These are phyloP conservation scores for Penicillium psychrofluorescens DNA, from an alignment of 495 filamentous ascomycete genomes.

Conservation along the genomic window DNA sequence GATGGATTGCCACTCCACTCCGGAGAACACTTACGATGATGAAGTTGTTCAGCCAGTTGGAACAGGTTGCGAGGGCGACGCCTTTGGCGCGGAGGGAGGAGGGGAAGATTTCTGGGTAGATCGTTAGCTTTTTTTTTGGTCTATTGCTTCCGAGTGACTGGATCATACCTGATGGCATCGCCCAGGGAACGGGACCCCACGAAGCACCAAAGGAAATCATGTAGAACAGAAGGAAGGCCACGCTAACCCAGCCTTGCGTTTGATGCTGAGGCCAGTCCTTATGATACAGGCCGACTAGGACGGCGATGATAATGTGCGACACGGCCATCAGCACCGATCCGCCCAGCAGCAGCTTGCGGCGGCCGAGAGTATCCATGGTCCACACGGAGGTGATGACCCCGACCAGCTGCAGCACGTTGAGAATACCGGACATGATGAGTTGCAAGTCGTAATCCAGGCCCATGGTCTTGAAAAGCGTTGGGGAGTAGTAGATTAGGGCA, in stretches of 20 bases:
- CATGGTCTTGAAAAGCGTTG: slow-evolving; percentile 51
- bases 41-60: slow-evolving; percentile 52
- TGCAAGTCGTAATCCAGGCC: slow-evolving; percentile 49
- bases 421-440: slow-evolving; percentile 51
- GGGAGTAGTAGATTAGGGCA: slow-evolving; percentile 49
- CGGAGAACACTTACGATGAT: slow-evolving; percentile 33
- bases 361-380: slow-evolving; percentile 42
- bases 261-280: slow-evolving; percentile 38
- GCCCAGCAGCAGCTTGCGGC: slow-evolving; percentile 37
- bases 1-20: neutral
- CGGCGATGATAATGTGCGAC: slow-evolving; percentile 43
- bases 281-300: slow-evolving; percentile 37
- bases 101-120: slow-evolving; percentile 37
- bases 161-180: slow-evolving; percentile 30
- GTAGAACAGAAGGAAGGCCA: slow-evolving; percentile 41
- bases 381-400: slow-evolving; percentile 41
- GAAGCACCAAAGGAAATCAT: slow-evolving; percentile 41
- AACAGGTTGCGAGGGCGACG: slow-evolving; percentile 44
- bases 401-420: slow-evolving; percentile 48
- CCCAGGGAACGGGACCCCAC: slow-evolving; percentile 43
- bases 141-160: neutral
- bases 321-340: slow-evolving; percentile 42
- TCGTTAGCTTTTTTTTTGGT: neutral
- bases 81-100: slow-evolving; percentile 46
- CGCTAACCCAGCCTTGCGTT: slow-evolving; percentile 40